Evolutionary conservation across 208 protist species (phyloP).

Genomic region (Acanthamoeba sp.): DNA sequence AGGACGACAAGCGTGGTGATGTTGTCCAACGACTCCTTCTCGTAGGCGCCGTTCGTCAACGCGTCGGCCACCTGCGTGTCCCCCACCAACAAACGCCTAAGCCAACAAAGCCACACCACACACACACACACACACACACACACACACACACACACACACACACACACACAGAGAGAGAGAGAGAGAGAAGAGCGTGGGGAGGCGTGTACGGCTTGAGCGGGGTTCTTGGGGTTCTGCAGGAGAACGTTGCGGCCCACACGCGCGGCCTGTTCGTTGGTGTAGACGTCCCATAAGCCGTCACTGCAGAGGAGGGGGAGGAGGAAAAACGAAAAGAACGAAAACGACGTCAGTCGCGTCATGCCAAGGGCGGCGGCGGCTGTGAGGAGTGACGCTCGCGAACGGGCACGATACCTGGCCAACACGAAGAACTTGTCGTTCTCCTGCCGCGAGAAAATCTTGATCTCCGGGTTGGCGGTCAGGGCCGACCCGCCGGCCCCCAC

Average conservation of each 20-base stretch:
- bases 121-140: background rate
- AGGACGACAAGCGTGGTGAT: conserved; percentile 56
- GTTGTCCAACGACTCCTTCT: conserved; percentile 49
- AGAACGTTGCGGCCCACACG: background rate
- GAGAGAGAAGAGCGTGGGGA: background rate
- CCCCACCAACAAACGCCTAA: too few species aligned
- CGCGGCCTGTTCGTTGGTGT: conserved; percentile 65
- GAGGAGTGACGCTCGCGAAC: too few species aligned
- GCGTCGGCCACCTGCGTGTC: conserved; percentile 11
- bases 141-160: too few species aligned
- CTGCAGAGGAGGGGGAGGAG: background rate
- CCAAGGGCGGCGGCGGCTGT: too few species aligned
- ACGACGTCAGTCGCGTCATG: too few species aligned
- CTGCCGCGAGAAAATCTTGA: background rate
- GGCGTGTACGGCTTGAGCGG: background rate
- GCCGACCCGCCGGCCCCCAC: background rate
- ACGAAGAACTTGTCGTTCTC: conserved; percentile 61
- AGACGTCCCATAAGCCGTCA: conserved; percentile 74
- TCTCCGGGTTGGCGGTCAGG: conserved; percentile 41
- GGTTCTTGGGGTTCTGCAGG: background rate
- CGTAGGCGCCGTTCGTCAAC: conserved; percentile 13
- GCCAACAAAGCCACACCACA: too few species aligned
- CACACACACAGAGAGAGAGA: too few species aligned
- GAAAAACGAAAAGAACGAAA: too few species aligned
- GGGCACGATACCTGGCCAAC: conserved; percentile 11